These are phyloP conservation scores for Leptographium radiaticola DNA, from an alignment of 2,329 filamentous ascomycete species.

Conservation along the genomic window DNA sequence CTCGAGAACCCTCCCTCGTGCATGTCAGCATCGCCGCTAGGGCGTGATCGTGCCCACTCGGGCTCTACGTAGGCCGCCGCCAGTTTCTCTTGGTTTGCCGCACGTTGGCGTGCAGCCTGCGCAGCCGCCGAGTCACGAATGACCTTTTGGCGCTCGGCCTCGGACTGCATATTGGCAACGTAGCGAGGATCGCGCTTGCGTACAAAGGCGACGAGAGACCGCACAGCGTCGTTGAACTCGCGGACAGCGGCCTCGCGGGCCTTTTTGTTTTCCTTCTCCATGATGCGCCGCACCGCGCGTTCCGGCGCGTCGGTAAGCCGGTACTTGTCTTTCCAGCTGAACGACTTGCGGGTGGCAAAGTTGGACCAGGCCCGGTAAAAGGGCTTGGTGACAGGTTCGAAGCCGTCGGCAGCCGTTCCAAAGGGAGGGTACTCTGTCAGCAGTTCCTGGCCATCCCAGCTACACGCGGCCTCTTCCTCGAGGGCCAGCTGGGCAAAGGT, in stretches of 20 bases:
- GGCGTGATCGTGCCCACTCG: conserved; percentile 21
- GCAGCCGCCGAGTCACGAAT: conserved; percentile 68
- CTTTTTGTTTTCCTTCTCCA: conserved; percentile 93
- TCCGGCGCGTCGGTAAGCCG: conserved; percentile 77
- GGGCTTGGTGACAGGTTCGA: conserved; percentile 60
- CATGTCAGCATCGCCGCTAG: conserved; percentile 33
- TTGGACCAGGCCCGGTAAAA: conserved; percentile 75
- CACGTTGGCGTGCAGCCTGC: conserved; percentile 72
- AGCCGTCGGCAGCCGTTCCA: conserved; percentile 60
- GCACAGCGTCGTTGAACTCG: conserved; percentile 87
- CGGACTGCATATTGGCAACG: conserved; percentile 60
- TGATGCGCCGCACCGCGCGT: conserved; percentile 63
- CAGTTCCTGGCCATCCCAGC: conserved; percentile 46
- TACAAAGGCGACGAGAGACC: conserved; percentile 75
- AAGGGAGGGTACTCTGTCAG: conserved; percentile 64
- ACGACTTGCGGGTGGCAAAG: conserved; percentile 76
- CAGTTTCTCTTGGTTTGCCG: conserved; percentile 65
- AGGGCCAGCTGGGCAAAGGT: conserved; percentile 68
- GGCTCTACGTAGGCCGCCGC: conserved; percentile 40
- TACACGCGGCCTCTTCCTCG: conserved; percentile 66
- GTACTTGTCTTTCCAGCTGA: conserved; percentile 82
- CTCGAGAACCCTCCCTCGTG: conserved; percentile 45
- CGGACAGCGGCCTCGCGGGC: conserved; percentile 67
- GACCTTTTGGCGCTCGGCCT: conserved; percentile 66
- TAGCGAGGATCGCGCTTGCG: conserved; percentile 86